Conservation (phyloP, 2,329 filamentous ascomycete genomes). For the Cladophialophora bantiana region DNA sequence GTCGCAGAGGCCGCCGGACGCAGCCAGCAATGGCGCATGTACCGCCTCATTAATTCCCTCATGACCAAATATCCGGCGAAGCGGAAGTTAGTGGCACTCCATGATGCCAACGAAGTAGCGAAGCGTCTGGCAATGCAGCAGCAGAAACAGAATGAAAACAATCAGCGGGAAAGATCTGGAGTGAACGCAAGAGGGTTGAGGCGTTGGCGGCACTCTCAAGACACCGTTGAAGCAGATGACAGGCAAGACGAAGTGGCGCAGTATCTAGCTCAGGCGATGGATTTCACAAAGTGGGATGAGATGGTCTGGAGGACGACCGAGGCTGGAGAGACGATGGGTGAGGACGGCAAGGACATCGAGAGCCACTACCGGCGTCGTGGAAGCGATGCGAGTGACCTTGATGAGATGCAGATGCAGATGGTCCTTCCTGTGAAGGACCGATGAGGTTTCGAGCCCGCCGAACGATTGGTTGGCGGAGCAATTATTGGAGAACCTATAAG, state of each 20-base stretch:
- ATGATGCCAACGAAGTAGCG: conserved; percentile 68
- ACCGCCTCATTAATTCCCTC: conserved; percentile 30
- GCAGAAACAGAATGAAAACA: conserved; percentile 31
- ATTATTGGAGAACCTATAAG: not conserved
- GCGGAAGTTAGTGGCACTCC: conserved; percentile 60
- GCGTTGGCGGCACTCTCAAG: not conserved
- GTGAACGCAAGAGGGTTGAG: conserved; percentile 6
- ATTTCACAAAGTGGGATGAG: conserved; percentile 27
- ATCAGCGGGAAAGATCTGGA: conserved; percentile 26
- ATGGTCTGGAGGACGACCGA: conserved; percentile 28
- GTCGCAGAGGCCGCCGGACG: conserved; percentile 15
- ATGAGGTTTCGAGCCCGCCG: too few species aligned
- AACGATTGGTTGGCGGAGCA: not conserved
- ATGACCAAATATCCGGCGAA: conserved; percentile 33
- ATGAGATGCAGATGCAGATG: not conserved
- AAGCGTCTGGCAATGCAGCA: conserved; percentile 52
- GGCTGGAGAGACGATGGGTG: conserved; percentile 18
- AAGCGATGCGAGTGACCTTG: conserved; percentile 1
- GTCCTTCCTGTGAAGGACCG: too few species aligned
- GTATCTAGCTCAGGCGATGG: conserved; percentile 10
- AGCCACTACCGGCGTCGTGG: conserved; percentile 17
- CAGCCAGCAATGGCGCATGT: conserved; percentile 28
- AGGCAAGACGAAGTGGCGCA: conserved; percentile 17
- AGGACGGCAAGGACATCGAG: conserved; percentile 15
- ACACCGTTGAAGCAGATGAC: not conserved